Percentiles rank a stretch among this genome's conserved stretches.
Evolutionary conservation across 768 basidiomycete species (phyloP).

Genomic region (Amanita exitialis): DNA sequence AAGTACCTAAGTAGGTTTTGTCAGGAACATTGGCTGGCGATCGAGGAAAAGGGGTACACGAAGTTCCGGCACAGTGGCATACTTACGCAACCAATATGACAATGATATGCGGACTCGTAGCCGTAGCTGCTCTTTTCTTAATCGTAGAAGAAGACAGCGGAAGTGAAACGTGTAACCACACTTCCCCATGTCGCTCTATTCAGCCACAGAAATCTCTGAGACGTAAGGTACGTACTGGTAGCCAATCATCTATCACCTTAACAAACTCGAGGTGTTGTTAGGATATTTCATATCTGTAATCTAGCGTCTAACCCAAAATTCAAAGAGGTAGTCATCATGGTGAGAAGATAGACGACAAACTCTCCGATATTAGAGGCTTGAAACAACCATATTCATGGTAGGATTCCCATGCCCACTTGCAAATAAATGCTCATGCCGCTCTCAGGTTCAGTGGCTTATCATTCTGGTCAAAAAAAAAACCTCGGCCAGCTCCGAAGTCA

Average conservation of each 20-base stretch:
- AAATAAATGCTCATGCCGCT: background rate
- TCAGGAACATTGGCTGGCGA: too few species aligned
- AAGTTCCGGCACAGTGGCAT: too few species aligned
- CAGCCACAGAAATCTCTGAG: background rate
- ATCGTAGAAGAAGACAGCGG: background rate
- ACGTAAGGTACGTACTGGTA: background rate
- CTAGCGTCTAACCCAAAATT: background rate
- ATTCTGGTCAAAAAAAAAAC: conserved; percentile 19
- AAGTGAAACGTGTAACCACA: background rate
- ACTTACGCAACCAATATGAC: too few species aligned
- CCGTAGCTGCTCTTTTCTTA: too few species aligned
- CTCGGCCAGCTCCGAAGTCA: conserved; percentile 32
- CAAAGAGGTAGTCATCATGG: background rate
- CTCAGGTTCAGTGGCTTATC: background rate
- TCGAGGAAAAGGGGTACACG: too few species aligned
- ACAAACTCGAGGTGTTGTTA: background rate
- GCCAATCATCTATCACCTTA: background rate
- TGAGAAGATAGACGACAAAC: background rate
- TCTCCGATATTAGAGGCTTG: background rate
- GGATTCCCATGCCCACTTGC: background rate
- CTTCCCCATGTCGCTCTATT: background rate
- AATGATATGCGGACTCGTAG: too few species aligned
- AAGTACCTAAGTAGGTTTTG: too few species aligned
- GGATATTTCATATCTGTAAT: background rate
- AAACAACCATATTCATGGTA: background rate